Evolutionary conservation across 78 protist species (phyloP).

Genomic region (Dictyostelium intermedium): DNA sequence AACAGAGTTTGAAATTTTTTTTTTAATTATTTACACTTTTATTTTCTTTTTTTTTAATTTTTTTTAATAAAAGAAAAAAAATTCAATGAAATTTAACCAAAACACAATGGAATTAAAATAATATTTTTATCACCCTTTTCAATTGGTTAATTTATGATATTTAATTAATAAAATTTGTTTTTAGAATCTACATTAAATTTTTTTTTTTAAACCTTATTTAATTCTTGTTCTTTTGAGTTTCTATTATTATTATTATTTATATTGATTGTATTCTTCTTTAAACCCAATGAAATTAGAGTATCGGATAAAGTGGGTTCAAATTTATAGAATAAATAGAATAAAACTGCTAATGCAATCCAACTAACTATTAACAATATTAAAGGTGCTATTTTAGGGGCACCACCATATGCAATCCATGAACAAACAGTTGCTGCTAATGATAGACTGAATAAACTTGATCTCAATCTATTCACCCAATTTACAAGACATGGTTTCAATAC

Average conservation of each 20-base stretch:
- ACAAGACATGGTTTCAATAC: slow-evolving; percentile 55
- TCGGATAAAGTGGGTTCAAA: not conserved
- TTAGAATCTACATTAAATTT: not conserved
- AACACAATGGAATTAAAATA: no score
- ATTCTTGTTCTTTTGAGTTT: not conserved
- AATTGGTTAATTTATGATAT: no score
- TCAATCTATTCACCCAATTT: slow-evolving; percentile 50
- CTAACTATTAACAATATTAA: slow-evolving; percentile 21
- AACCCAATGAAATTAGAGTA: not conserved
- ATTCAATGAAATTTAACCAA: no score
- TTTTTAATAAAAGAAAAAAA: no score
- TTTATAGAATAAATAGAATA: slow-evolving; percentile 9
- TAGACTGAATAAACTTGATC: slow-evolving; percentile 26
- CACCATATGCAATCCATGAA: slow-evolving; percentile 22
- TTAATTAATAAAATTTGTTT: no score
- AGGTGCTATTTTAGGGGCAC: not conserved
- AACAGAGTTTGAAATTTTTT: no score
- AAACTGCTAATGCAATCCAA: not conserved
- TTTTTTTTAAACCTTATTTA: not conserved
- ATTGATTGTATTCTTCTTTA: not conserved
- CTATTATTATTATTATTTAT: not conserved
- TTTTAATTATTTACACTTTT: no score
- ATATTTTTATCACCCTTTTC: no score
- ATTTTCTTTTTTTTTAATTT: no score
- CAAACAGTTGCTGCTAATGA: slow-evolving; percentile 13